Percentiles rank a stretch among this genome's conserved stretches.
Conservation (phyloP, 2,329 filamentous ascomycete genomes). For the Colletotrichum higginsianum region DNA sequence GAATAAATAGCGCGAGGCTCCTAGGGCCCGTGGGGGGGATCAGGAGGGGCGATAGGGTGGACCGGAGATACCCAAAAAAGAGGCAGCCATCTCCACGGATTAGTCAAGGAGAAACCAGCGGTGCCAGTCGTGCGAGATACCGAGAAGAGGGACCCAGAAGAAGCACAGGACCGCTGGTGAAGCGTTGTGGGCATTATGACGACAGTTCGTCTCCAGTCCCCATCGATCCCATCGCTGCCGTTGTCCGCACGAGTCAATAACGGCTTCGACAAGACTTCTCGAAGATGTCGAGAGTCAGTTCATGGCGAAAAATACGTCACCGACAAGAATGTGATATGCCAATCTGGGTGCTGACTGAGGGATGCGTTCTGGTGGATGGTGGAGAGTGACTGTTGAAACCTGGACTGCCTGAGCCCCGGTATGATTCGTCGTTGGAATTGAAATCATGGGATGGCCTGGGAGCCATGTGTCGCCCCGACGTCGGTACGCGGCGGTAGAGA, state of each 20-base stretch:
- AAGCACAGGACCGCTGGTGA: neutral
- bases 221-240: slow-evolving; percentile 31
- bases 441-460: slow-evolving; percentile 14
- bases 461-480: slow-evolving; percentile 16
- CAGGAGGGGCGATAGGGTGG: slow-evolving; percentile 33
- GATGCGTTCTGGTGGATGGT: slow-evolving; percentile 3
- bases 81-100: slow-evolving; percentile 39
- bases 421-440: slow-evolving; percentile 23
- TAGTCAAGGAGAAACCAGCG: slow-evolving; percentile 38
- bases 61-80: slow-evolving; percentile 33
- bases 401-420: slow-evolving; percentile 19
- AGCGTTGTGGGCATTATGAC: slow-evolving; percentile 42
- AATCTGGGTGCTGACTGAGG: slow-evolving; percentile 37
- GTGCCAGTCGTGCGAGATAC: slow-evolving; percentile 28
- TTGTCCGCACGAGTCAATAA: slow-evolving; percentile 38
- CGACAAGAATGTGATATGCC: slow-evolving; percentile 7
- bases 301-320: slow-evolving; percentile 32
- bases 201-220: slow-evolving; percentile 34
- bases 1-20: slow-evolving; percentile 36
- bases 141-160: slow-evolving; percentile 29
- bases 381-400: slow-evolving; percentile 5
- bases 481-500: slow-evolving; percentile 20
- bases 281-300: slow-evolving; percentile 20
- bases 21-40: slow-evolving; percentile 22
- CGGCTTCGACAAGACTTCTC: slow-evolving; percentile 14